Base-by-base conservation (phyloP, 257 asterid species). In the Solanum commersonii region DNA sequence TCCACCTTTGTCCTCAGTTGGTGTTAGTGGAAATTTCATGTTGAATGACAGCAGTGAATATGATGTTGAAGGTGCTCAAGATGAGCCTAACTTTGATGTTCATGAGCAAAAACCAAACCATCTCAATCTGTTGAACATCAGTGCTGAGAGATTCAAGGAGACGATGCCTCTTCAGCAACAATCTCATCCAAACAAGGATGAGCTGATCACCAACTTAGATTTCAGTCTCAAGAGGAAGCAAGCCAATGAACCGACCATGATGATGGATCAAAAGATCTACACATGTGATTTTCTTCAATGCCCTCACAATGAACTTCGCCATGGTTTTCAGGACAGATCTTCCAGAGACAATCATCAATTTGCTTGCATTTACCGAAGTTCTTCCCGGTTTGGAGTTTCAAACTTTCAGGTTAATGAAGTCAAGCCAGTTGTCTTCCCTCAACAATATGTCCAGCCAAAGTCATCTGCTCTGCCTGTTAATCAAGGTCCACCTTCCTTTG, bases 271-370 rank as follows among this genome's bases (percentile, higher is more conserved):
- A 70, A 93, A 94, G 88, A 88, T 92, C 63, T 96, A 90, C 90
- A 93, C 98, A 1, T 96, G 99, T 9, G 98, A 94, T 91, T 92
- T 87, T 88, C 93, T 88, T 81, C 96, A 87, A 37, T 96, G 99
- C 77, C 98, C 98, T 27, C 94, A 94, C 72, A 92, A 91, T 13
- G 94, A 96, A 44, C 86, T 92, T 25, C 88, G 92, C 31, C 92
- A 90, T 10, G 98, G 98, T 38, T 96, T 96, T 77, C 91, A 71
- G 44, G 99, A 93, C 84, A 88, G 95, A 87, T 65, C 90, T 23
- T 72, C 95, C 5, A 86, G 98, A 74, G 97, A 96, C 91, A 94
- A 93, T 42, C 98, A 95, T 91, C 99, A 94, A 60, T 88, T 91
- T 22, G 86, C 96, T 46, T 96, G 99, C 90, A 94, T 95, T 37